Evolutionary conservation across 1,139 yeast genomes (phyloP).

Genomic region (Suhomyces maxii): DNA sequence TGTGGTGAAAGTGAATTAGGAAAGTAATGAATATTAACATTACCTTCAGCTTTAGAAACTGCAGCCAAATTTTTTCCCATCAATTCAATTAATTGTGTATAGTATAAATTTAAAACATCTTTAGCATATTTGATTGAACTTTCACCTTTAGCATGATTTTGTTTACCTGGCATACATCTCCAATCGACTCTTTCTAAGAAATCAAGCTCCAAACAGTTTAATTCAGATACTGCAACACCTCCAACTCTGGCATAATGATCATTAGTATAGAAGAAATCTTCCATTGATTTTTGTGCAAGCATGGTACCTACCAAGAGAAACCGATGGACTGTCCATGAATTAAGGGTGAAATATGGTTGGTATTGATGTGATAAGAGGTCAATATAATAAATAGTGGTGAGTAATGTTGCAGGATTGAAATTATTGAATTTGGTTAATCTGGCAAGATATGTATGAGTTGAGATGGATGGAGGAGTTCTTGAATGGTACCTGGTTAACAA

Average conservation of each 20-base stretch:
- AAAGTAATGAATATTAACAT: conserved; percentile 12
- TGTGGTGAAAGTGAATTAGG: conserved; percentile 4
- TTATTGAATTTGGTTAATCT: conserved; percentile 83
- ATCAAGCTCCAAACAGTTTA: conserved; percentile 86
- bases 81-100: conserved; percentile 58
- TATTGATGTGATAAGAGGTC: conserved; percentile 80
- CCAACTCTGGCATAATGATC: conserved; percentile 95
- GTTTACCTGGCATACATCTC: conserved; percentile 48
- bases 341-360: conserved; percentile 74
- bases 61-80: conserved; percentile 47
- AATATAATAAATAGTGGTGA: conserved; percentile 83
- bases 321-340: conserved; percentile 90
- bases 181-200: conserved; percentile 80
- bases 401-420: conserved; percentile 75
- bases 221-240: conserved; percentile 82
- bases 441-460: conserved; percentile 72
- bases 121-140: conserved; percentile 34
- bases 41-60: conserved; percentile 4
- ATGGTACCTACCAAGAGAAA: conserved; percentile 88
- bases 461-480: conserved; percentile 85
- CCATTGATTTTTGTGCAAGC: conserved; percentile 87
- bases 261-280: conserved; percentile 93
- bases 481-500: conserved; percentile 88
- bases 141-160: conserved; percentile 16
- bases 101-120: conserved; percentile 58